Base-by-base conservation (phyloP, 202 grass and related monocot species). In the Schoenoplectus tabernaemontani region DNA sequence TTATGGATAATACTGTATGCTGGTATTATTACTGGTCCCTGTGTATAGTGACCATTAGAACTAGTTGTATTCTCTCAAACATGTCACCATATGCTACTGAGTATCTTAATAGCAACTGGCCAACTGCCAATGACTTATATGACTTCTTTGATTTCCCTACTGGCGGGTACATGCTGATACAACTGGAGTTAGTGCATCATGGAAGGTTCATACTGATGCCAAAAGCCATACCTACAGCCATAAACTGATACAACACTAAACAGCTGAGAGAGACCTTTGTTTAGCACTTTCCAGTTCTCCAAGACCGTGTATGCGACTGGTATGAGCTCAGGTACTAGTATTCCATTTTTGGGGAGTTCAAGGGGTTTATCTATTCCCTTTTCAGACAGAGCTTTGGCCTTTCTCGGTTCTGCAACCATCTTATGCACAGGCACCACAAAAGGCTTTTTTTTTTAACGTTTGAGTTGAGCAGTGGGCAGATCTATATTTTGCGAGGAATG, bases 381-480 rank as follows among this genome's bases (percentile, higher is more conserved):
- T 77, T 82, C 77, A 71, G 86, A 89, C 62, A 97, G 86, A n/a
- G 78, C 87, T 78, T 84, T 97, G 62, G 87, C 89, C 72, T 37
- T 82, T 44, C 87, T 84, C n/a, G 94, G 64, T 75, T 81, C 78
- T 72, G 79, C 83, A 58, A 89, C 20, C 86, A 97, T 81, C 81
- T 92, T 93, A 56, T 92, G 84, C 79, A 97, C 76, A 19, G 91
- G 94, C 36, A 92, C 76, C 5, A 87, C 70, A 78, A 82, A 97
- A 0, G 91, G 91, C 77, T 97, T 97, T 84, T 89, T 97, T 78
- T 97, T 97, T n/a, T n/a, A n/a, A 17, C 85, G 87, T 78, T 89
- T 94, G 36, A 89, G 89, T 34, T 84, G 89, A 78, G 89, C 62
- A 75, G 85, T 44, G 63, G 87, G 95, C 58, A 97, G 86, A 86